Conservation (phyloP, 2,329 filamentous ascomycete species). For the Cercospora beticola region DNA sequence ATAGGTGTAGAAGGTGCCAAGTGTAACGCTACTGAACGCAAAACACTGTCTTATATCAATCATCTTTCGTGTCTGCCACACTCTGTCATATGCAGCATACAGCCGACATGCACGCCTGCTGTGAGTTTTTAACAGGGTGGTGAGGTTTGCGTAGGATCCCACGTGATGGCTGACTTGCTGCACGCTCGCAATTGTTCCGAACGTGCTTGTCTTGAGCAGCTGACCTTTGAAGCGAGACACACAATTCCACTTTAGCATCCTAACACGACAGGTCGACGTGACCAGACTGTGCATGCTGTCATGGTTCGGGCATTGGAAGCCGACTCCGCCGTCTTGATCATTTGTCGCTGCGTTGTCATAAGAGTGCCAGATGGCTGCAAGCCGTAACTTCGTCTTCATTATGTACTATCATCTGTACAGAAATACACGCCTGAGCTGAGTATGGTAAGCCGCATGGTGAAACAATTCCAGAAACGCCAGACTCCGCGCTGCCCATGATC, state of each 20-base stretch:
- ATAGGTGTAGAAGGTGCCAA: neutral
- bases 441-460: neutral
- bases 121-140: neutral
- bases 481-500: slow-evolving; percentile 13
- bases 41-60: neutral
- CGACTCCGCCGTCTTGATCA: neutral
- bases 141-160: neutral
- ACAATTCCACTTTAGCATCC: neutral
- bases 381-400: slow-evolving; percentile 13
- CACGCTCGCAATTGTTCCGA: slow-evolving; percentile 1
- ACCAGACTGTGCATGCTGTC: neutral
- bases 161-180: neutral
- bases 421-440: neutral
- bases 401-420: slow-evolving; percentile 10
- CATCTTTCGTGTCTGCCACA: neutral
- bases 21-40: neutral
- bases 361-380: slow-evolving; percentile 1
- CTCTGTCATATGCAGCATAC: slow-evolving; percentile 6
- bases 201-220: neutral
- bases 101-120: slow-evolving; percentile 2
- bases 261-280: neutral
- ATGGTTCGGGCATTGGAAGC: neutral
- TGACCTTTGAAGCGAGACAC: slow-evolving; percentile 1
- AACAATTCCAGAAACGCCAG: neutral
- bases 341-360: neutral